Conservation (phyloP, 257 asterid species). For the Rauvolfia tetraphylla region DNA sequence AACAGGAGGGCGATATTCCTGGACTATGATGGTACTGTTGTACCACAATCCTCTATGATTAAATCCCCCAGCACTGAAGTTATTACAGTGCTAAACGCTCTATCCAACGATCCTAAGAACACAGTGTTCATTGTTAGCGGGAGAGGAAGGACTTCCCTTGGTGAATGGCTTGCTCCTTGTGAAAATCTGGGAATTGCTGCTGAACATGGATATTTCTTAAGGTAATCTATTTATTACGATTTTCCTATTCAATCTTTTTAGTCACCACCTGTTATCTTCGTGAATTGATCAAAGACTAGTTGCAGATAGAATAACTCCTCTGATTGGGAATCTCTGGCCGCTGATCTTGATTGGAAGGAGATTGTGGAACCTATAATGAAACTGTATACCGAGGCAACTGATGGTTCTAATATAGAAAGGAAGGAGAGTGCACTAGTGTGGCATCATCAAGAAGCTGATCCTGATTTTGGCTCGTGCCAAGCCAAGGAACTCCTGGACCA, state of each 20-base stretch:
- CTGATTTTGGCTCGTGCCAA: slow-evolving; percentile 89
- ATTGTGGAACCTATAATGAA: slow-evolving; percentile 86
- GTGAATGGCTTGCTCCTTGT: slow-evolving; percentile 81
- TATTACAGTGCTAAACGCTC: slow-evolving; percentile 47
- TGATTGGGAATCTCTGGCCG: slow-evolving; percentile 66
- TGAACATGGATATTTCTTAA: slow-evolving; percentile 79
- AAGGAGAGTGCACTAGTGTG: slow-evolving; percentile 94
- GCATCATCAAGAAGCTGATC: slow-evolving; percentile 84
- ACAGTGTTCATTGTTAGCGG: slow-evolving; percentile 87
- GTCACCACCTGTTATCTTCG: not conserved
- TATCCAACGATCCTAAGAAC: slow-evolving; percentile 67
- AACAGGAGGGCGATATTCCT: slow-evolving; percentile 75
- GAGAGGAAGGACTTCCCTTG: slow-evolving; percentile 57
- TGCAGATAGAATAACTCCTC: slow-evolving; percentile 54
- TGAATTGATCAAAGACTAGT: slow-evolving; percentile 5
- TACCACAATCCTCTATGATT: slow-evolving; percentile 61
- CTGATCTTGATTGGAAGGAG: slow-evolving; percentile 80
- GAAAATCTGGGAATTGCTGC: slow-evolving; percentile 79
- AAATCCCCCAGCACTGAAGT: slow-evolving; percentile 67
- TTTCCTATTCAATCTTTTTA: not conserved
- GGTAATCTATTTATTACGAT: slow-evolving; percentile 34
- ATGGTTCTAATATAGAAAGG: slow-evolving; percentile 77
- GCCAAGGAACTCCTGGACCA: slow-evolving; percentile 77
- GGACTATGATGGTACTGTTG: slow-evolving; percentile 95
- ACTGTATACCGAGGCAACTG: slow-evolving; percentile 77